These are phyloP conservation scores for Trametes polyzona DNA, from an alignment of 1,284 basidiomycete species.

Conservation along the genomic window DNA sequence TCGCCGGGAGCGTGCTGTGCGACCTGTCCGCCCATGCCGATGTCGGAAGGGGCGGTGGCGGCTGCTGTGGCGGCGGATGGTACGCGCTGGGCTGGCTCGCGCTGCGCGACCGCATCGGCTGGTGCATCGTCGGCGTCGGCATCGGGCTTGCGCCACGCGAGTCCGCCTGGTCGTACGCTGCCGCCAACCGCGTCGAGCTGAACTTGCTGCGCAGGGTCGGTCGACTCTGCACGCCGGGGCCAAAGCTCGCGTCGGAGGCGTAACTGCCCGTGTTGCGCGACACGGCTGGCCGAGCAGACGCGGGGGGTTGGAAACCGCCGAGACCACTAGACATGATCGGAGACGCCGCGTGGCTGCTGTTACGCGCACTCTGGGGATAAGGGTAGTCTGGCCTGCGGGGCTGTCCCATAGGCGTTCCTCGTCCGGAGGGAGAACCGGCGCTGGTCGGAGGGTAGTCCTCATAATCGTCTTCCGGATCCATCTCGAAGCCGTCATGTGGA, in stretches of 20 bases:
- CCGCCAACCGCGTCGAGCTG: constrained; percentile 65
- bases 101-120: constrained; percentile 64
- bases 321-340: constrained; percentile 19
- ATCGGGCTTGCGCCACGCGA: constrained; percentile 29
- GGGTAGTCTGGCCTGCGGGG: constrained; percentile 59
- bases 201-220: constrained; percentile 70
- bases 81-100: constrained; percentile 77
- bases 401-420: constrained; percentile 68
- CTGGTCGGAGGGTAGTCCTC: constrained; percentile 68
- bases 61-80: constrained; percentile 50
- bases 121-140: constrained; percentile 29
- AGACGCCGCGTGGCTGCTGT: constrained; percentile 27
- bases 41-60: constrained; percentile 62
- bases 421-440: constrained; percentile 59
- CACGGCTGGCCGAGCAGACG: constrained; percentile 45
- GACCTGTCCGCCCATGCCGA: constrained; percentile 56
- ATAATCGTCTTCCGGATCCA: constrained; percentile 70
- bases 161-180: constrained; percentile 50
- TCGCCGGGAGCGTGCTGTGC: constrained; percentile 55
- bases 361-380: constrained; percentile 29
- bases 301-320: constrained; percentile 20
- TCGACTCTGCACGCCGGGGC: constrained; percentile 44
- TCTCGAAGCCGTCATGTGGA: constrained; percentile 67
- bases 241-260: constrained; percentile 54
- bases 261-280: constrained; percentile 53